Conservation (phyloP, 2,329 filamentous ascomycete species). For the Endothia cerciana region DNA sequence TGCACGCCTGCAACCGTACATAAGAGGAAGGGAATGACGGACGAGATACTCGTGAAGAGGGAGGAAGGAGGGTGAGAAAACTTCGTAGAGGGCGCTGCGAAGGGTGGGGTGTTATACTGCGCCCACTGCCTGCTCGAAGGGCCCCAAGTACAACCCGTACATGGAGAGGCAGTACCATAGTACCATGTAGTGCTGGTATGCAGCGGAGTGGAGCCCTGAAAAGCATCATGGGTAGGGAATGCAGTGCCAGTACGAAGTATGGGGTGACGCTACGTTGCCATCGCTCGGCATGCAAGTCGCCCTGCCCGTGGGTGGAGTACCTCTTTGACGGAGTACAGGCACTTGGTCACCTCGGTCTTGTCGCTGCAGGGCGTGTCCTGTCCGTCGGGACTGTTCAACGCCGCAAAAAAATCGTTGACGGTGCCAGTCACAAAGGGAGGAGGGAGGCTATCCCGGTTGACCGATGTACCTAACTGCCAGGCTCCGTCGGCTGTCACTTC, state of each 20-base stretch:
- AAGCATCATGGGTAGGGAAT: conserved; percentile 27
- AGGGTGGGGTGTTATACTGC: conserved; percentile 54
- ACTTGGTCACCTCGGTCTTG: conserved; percentile 14
- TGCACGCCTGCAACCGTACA: conserved; percentile 64
- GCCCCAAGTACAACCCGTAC: no score
- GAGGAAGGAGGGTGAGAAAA: conserved; percentile 51
- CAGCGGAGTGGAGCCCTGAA: conserved; percentile 27
- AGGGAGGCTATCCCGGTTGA: background rate
- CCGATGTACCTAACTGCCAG: background rate
- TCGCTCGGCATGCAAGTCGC: conserved; percentile 30
- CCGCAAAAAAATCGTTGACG: background rate
- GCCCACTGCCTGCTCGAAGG: conserved; percentile 31
- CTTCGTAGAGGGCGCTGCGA: conserved; percentile 45
- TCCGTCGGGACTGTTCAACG: conserved; percentile 8
- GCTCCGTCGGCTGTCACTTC: background rate
- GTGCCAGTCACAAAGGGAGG: background rate
- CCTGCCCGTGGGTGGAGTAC: conserved; percentile 23
- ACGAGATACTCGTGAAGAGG: conserved; percentile 62
- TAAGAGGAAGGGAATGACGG: conserved; percentile 61
- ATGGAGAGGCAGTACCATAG: conserved; percentile 22
- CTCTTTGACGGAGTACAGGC: background rate
- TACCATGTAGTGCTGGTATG: conserved; percentile 3
- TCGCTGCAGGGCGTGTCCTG: conserved; percentile 18
- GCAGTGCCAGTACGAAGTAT: conserved; percentile 17
- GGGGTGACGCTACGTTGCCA: conserved; percentile 30